A percentile compares a stretch with the other conserved stretches of the same genome.
Evolutionary conservation across 345 rosid genomes (phyloP).

Genomic region (Erodium maritimum): DNA sequence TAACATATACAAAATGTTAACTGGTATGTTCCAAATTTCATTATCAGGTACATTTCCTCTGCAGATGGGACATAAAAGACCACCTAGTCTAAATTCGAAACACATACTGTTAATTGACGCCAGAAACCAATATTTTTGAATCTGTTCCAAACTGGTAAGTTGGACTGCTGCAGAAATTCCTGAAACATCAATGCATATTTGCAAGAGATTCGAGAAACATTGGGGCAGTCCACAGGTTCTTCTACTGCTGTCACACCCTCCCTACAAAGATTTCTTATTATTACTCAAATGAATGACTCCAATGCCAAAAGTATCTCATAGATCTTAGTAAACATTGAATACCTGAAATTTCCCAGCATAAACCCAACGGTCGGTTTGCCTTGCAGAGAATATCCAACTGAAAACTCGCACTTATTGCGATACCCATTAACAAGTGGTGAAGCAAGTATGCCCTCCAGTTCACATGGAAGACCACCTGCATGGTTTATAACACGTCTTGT

Average conservation of each 20-base stretch:
- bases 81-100: constrained; percentile 3
- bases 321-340: constrained; percentile 9
- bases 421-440: constrained; percentile 79
- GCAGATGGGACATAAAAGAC: not conserved
- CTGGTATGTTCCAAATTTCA: not conserved
- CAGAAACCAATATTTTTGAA: constrained; percentile 81
- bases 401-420: constrained; percentile 90
- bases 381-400: constrained; percentile 68
- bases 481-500: not conserved
- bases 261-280: constrained; percentile 28
- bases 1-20: not conserved
- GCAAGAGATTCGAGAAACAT: constrained; percentile 65
- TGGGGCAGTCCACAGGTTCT: constrained; percentile 83
- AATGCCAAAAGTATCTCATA: constrained; percentile 11
- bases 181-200: constrained; percentile 73
- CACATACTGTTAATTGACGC: constrained; percentile 83
- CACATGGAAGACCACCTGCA: constrained; percentile 84
- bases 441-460: constrained; percentile 71
- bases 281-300: constrained; percentile 6
- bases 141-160: constrained; percentile 82
- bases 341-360: constrained; percentile 92
- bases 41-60: not conserved
- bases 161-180: constrained; percentile 57
- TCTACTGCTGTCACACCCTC: constrained; percentile 95
- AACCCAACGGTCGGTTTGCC: constrained; percentile 85